phyloP scores from a whole-genome alignment of 1,284 basidiomycete genomes.

The Macrocystidia cucumis region DNA sequence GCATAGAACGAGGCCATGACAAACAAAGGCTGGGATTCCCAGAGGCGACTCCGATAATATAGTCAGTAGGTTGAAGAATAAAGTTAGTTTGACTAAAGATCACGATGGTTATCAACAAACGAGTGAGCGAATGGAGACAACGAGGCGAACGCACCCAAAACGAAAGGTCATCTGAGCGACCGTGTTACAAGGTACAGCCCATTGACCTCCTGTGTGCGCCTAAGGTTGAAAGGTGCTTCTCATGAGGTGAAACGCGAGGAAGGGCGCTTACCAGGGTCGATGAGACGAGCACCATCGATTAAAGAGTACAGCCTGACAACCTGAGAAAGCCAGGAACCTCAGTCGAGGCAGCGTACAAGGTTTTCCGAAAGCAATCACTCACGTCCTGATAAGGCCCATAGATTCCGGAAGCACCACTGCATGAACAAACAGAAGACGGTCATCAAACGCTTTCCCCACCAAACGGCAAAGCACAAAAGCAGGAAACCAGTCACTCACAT shows the following conservation, averaged over 20 bases:
- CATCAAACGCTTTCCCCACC: conserved; percentile 3
- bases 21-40: conserved; percentile 68
- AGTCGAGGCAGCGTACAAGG: conserved; percentile 1
- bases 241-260: not conserved
- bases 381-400: conserved; percentile 80
- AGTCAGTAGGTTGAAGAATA: conserved; percentile 74
- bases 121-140: conserved; percentile 2
- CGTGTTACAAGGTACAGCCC: conserved; percentile 78
- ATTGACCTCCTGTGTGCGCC: conserved; percentile 50
- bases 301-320: conserved; percentile 60
- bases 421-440: conserved; percentile 5
- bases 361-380: conserved; percentile 14
- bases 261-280: conserved; percentile 39
- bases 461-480: conserved; percentile 4
- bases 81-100: conserved; percentile 44
- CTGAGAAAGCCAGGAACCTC: conserved; percentile 30
- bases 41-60: conserved; percentile 68
- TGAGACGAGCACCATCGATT: conserved; percentile 64
- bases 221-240: not conserved
- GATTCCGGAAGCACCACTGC: conserved; percentile 70
- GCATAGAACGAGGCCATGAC: conserved; percentile 70
- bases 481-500: conserved; percentile 35
- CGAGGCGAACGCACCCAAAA: conserved; percentile 51
- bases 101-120: conserved; percentile 1
- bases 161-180: conserved; percentile 59